These are phyloP conservation scores for Vitis labrusca DNA, from an alignment of 164 flowering plant species.

Conservation along the genomic window DNA sequence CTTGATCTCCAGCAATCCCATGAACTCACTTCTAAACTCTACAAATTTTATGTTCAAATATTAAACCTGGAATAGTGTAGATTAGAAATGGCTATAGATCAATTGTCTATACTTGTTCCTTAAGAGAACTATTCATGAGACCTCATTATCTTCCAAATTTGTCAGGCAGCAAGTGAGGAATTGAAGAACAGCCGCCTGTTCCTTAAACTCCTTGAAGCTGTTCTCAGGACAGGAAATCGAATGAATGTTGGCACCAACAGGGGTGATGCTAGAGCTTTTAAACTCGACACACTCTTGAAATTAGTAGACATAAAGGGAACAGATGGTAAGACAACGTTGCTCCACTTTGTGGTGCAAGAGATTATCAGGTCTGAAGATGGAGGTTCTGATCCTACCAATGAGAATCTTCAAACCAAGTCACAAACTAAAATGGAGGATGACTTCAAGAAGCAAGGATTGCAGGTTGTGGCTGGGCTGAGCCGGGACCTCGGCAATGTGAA, in stretches of 20 bases:
- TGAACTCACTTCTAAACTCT: background rate
- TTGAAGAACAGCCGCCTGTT: constrained; percentile 83
- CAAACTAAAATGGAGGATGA: constrained; percentile 42
- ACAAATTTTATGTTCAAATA: background rate
- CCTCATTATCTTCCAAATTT: constrained; percentile 18
- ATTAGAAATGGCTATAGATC: background rate
- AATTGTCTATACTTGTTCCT: background rate
- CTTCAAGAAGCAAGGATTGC: constrained; percentile 77
- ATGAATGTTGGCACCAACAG: constrained; percentile 98
- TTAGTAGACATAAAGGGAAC: constrained; percentile 89
- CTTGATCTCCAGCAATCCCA: background rate
- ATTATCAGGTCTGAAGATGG: constrained; percentile 76
- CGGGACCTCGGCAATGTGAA: constrained; percentile 79
- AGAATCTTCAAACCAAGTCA: constrained; percentile 26
- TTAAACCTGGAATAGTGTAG: background rate
- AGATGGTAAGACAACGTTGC: constrained; percentile 95
- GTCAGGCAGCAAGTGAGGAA: constrained; percentile 87
- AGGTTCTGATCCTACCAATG: constrained; percentile 30
- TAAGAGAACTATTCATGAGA: background rate
- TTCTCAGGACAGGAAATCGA: constrained; percentile 89
- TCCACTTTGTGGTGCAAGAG: constrained; percentile 98
- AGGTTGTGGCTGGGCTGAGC: constrained; percentile 75
- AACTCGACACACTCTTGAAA: constrained; percentile 88
- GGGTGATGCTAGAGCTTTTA: constrained; percentile 93
- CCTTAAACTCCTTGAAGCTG: constrained; percentile 96